These are phyloP conservation scores for Diutina ranongensis DNA, from an alignment of 1,139 yeast species.

Conservation along the genomic window DNA sequence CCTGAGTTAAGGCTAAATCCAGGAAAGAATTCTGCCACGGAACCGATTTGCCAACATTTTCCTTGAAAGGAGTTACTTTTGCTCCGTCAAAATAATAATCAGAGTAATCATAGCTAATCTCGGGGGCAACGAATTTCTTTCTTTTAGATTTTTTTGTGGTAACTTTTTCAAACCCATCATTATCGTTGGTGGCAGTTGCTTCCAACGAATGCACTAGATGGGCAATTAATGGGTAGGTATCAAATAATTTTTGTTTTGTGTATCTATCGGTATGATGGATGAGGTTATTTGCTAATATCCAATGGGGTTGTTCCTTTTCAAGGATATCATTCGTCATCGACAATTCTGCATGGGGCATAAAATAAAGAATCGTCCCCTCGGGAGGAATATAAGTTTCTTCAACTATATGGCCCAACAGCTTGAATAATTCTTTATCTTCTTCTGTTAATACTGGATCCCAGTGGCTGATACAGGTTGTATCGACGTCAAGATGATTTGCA, in stretches of 20 bases:
- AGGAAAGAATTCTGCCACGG: background rate
- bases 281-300: background rate
- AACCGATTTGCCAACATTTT: background rate
- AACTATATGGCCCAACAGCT: background rate
- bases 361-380: background rate
- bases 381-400: background rate
- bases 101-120: background rate
- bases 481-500: background rate
- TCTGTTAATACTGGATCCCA: slow-evolving; percentile 4
- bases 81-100: background rate
- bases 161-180: background rate
- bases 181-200: background rate
- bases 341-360: slow-evolving; percentile 4
- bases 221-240: slow-evolving; percentile 1
- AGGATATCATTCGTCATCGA: slow-evolving; percentile 1
- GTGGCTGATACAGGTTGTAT: background rate
- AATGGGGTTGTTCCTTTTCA: background rate
- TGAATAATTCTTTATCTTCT: background rate
- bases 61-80: background rate
- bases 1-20: background rate
- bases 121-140: background rate
- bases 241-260: background rate
- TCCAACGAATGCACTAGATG: slow-evolving; percentile 1
- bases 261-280: slow-evolving; percentile 1
- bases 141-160: background rate